Percentiles rank a stretch among this genome's conserved stretches.
Conservation (phyloP, 306 rosid species). For the Amphicarpaea edgeworthii region DNA sequence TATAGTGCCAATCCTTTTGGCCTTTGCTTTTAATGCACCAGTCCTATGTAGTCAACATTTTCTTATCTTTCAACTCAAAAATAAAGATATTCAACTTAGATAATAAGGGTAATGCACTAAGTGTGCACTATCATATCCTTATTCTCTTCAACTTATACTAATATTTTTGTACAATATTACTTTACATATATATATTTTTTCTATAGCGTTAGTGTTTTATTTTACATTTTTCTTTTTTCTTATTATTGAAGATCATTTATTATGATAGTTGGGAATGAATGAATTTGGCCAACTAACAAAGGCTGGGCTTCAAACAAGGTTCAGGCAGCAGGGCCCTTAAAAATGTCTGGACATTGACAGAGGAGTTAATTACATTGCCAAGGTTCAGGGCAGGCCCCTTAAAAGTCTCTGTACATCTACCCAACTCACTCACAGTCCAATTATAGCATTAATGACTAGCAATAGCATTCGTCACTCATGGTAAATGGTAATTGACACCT, state of each 20-base stretch:
- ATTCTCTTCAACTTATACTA: too few relatives aligned
- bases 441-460: not conserved
- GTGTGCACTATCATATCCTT: too few relatives aligned
- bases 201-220: too few relatives aligned
- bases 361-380: conserved; percentile 42
- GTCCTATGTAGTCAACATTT: not conserved
- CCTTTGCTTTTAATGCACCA: conserved; percentile 27
- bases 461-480: not conserved
- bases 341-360: conserved; percentile 37
- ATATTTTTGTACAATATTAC: not conserved
- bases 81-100: not conserved
- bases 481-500: not conserved
- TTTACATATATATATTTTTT: too few relatives aligned
- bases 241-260: conserved; percentile 26
- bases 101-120: too few relatives aligned
- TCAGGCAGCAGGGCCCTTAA: conserved; percentile 26
- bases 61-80: not conserved
- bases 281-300: conserved; percentile 46
- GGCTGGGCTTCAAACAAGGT: conserved; percentile 16
- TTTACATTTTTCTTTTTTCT: too few relatives aligned
- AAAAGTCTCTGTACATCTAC: conserved; percentile 37
- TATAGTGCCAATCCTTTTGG: conserved; percentile 22
- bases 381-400: too few relatives aligned
- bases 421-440: not conserved
- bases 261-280: conserved; percentile 41